Percentiles rank a stretch among this genome's conserved stretches.
Conservation (phyloP, 2,329 filamentous ascomycete species). For the Penicillium olsonii region DNA sequence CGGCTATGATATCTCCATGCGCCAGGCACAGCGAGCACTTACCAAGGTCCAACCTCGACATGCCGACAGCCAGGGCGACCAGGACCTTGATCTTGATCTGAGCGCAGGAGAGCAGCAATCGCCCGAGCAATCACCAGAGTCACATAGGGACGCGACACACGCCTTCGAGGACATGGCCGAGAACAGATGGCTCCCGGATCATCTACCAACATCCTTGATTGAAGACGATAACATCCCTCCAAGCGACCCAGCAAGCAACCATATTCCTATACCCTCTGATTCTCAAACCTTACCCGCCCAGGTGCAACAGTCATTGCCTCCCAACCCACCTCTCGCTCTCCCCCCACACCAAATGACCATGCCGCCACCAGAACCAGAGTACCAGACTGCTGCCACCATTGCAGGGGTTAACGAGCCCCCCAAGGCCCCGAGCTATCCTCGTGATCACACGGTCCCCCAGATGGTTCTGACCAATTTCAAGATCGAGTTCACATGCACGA, state of each 20-base stretch:
- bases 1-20: constrained; percentile 42
- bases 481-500: constrained; percentile 43
- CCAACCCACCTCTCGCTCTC: constrained; percentile 25
- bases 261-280: constrained; percentile 19
- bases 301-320: constrained; percentile 21
- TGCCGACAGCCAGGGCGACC: constrained; percentile 24
- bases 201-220: constrained; percentile 29
- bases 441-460: constrained; percentile 31
- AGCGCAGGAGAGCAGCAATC: constrained; percentile 29
- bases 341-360: constrained; percentile 25
- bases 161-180: constrained; percentile 31
- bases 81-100: constrained; percentile 23
- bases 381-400: constrained; percentile 20
- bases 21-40: constrained; percentile 42
- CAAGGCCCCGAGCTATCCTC: constrained; percentile 27
- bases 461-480: constrained; percentile 41
- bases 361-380: constrained; percentile 26
- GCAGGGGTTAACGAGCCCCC: constrained; percentile 22
- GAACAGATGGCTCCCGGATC: constrained; percentile 36
- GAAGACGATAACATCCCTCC: constrained; percentile 27
- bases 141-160: constrained; percentile 25
- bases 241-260: constrained; percentile 24
- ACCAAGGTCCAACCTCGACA: constrained; percentile 37
- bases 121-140: constrained; percentile 28
- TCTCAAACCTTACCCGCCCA: constrained; percentile 25